Base-by-base conservation (phyloP, 2,329 filamentous ascomycete species). In the Dactylellina sp. region DNA sequence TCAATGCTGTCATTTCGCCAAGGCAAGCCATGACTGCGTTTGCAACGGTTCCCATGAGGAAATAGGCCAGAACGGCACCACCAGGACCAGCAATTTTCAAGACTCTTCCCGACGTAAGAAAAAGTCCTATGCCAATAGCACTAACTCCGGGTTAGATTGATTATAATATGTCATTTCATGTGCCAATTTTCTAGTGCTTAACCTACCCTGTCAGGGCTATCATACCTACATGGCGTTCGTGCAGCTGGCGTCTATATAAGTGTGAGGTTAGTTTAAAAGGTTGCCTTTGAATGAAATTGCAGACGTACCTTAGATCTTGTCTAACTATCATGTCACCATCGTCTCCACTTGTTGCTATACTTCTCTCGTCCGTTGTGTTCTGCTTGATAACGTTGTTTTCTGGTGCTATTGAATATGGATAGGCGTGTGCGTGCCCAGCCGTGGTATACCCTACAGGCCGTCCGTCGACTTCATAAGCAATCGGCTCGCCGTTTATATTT, bases 1-100 rank as follows among this genome's bases (percentile, higher is more conserved):
- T 80, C 53, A 82, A 77, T 1, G 81, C 81, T 12, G 81, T 81
- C 81, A 82, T 82, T 75, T 83, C 79, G 18, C 77, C 81, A 35
- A 80, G 72, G 44, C 78, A 81, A 2, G 80, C 80, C 53, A 81
- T 79, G 7, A 80, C 78, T n/a, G 79, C 79, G 79, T 80, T 81
- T 77, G 81, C 79, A 1, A 81, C 79, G 1, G 80, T 80, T 7
- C 80, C 80, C 16, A 79, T 80, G 0, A 82, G 76, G 7, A 80
- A 59, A 56, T 81, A 80, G 14, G 79, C 80, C 11, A 82, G 76
- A 7, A 80, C 78, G 2, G 80, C 81, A 32, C 81, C 77, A 11
- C 80, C 81, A 6, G 81, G 81, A 7, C 81, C 81, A 25, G 79
- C 80, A 28, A 81, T 79, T 63, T 80, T 81, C 24, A 82, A 79